phyloP scores from a whole-genome alignment of 73 alveolate species.

The Blepharisma stoltei region DNA sequence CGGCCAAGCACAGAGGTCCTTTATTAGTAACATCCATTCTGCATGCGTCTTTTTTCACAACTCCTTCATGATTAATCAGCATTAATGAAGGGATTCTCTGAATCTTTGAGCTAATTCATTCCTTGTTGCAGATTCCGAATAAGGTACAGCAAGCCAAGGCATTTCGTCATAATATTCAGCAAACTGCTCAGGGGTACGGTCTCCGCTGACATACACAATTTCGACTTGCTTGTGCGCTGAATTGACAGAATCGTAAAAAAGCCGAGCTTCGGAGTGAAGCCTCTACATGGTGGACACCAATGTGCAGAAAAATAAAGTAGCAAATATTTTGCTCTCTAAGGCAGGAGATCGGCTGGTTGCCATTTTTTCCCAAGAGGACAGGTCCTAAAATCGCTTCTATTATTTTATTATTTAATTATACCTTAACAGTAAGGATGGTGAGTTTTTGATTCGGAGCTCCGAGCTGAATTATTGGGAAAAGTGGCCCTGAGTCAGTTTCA shows the following conservation, averaged over 20 bases:
- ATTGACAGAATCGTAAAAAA: constrained; percentile 32
- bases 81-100: not conserved
- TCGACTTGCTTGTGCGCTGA: constrained; percentile 31
- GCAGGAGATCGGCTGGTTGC: not conserved
- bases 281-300: no score
- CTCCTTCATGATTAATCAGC: not conserved
- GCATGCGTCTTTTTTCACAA: not conserved
- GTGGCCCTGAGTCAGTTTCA: no score
- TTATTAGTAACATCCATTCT: no score
- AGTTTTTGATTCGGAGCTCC: no score
- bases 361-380: not conserved
- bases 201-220: constrained; percentile 35
- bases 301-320: constrained; percentile 67
- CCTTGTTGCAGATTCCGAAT: constrained; percentile 40
- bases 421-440: no score
- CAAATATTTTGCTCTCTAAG: constrained; percentile 39
- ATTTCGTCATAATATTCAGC: constrained; percentile 40
- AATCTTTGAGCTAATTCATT: constrained; percentile 31
- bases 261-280: constrained; percentile 63
- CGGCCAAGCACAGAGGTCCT: constrained; percentile 11
- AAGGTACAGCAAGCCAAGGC: constrained; percentile 54
- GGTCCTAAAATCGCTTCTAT: not conserved
- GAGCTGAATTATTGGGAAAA: no score
- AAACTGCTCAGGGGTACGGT: constrained; percentile 32
- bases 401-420: no score